Evolutionary conservation across 106 monocot genomes (phyloP), one percentile per base, ranked within the genome.

Genomic region (Allium fistulosum): DNA sequence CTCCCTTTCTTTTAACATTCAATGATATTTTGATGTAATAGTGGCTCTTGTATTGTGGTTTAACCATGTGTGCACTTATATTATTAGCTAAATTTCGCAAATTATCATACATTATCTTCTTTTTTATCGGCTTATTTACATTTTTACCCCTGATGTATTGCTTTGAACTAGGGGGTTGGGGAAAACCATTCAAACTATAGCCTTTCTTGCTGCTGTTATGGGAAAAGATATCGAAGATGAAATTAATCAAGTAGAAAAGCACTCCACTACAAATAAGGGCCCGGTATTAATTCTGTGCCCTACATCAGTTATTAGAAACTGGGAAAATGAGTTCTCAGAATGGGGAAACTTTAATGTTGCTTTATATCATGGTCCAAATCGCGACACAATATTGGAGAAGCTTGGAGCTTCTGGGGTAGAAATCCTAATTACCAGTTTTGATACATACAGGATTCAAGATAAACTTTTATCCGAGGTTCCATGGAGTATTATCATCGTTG

Each of bases 111-210:
- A 37, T 37, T 37, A 5, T 1, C 37, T 37, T 22, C 22, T 59
- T 9, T 59, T 59, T 18, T 1, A 5, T 49, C 0, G 7, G 48
- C 4, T 65, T 67, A 11, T 67, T 59, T 0, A 57, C 6, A 48
- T 46, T 12, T 66, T 76, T n/a, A 13, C 5, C 60, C 62, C 71
- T 51, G 9, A 53, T 37, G 37, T 73, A 46, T 58, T 75, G 7
- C 67, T 49, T 69, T 79, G 59, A 70, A 75, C 46, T 69, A 97
- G 96, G 96, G 96, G 96, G 2, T 77, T 97, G 18, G 96, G 96
- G 17, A 97, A 97, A 76, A 97, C 96, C 52, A 92, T 97, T 18
- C 92, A 97, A 72, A 89, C 88, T 11, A 92, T 97, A 68, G 96
- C 96, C 67, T 89, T 97, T 77, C 58, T 97, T 17, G 78, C 88